Evolutionary conservation across 768 basidiomycete genomes (phyloP), one percentile per base, ranked within the genome.

Genomic region (Tulasnella sp.): DNA sequence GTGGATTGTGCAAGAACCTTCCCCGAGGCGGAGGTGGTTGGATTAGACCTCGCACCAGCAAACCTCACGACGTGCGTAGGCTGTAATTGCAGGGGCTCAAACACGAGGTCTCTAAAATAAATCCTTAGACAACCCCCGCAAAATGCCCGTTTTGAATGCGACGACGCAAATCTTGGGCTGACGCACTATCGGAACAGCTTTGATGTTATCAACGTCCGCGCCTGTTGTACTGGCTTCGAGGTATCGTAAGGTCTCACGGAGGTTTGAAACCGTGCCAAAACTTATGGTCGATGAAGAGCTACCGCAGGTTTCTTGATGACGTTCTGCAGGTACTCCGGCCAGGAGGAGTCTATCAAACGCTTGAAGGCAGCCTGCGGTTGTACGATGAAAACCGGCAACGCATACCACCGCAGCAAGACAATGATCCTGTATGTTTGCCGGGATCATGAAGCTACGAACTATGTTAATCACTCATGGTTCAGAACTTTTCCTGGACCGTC

Each of bases 81-180:
- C 36, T 31, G 25, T 52, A 25, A 2, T 38, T n/a, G 31, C n/a
- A 12, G 3, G 17, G 11, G 17, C 38, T 25, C 25, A 9, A 8
- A 25, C 12, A 3, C n/a, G n/a, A 71, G 2, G 19, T 31, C 9
- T 37, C 36, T 37, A n/a, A 25, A 12, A 39, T 8, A 37, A 34
- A 2, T n/a, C 39, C n/a, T 8, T 36, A 75, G 74, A 22, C n/a
- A 29, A 38, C 74, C 74, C 3, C 74, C 74, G 17, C 58, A 31
- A 25, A 75, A 76, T 38, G 71, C 67, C 4, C 34, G 19, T 40
- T 76, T 76, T 68, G 75, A 76, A 40, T 68, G 64, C 75, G 75
- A 76, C 68, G 75, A 76, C 52, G 75, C 39, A 1, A 76, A 76
- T 31, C 75, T 76, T 5, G 75, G 67, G 22, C 36, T 76, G 40